phyloP scores from a whole-genome alignment of 371 early-diverging fungal genomes.

The Gilbertella persicaria region DNA sequence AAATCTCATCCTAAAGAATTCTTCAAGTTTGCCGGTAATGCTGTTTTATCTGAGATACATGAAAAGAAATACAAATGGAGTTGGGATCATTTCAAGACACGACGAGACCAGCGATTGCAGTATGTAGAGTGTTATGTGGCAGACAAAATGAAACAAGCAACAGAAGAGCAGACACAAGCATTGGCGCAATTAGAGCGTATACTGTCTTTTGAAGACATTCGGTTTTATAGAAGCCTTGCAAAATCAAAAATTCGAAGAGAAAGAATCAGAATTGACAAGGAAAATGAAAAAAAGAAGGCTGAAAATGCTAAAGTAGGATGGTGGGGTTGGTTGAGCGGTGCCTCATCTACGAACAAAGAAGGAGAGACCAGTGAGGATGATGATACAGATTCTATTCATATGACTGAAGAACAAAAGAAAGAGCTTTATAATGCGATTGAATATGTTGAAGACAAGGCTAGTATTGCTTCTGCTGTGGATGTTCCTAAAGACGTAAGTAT shows the following conservation, averaged over 20 bases:
- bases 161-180: slow-evolving; percentile 35
- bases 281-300: slow-evolving; percentile 37
- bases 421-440: slow-evolving; percentile 84
- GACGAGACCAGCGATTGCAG: slow-evolving; percentile 67
- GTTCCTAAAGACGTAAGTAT: slow-evolving; percentile 72
- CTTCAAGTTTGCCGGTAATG: slow-evolving; percentile 77
- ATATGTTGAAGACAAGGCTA: slow-evolving; percentile 69
- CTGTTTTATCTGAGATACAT: slow-evolving; percentile 74
- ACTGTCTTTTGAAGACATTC: slow-evolving; percentile 77
- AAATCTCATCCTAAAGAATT: slow-evolving; percentile 72
- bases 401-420: slow-evolving; percentile 64
- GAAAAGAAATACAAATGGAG: slow-evolving; percentile 72
- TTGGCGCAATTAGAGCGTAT: slow-evolving; percentile 65
- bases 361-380: slow-evolving; percentile 4
- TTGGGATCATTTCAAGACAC: slow-evolving; percentile 72
- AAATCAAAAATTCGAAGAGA: slow-evolving; percentile 62
- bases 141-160: slow-evolving; percentile 43
- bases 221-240: slow-evolving; percentile 74
- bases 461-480: slow-evolving; percentile 55
- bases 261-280: slow-evolving; percentile 43
- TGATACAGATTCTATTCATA: slow-evolving; percentile 20
- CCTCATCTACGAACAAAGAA: neutral
- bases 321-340: slow-evolving; percentile 37
- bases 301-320: slow-evolving; percentile 47
- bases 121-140: slow-evolving; percentile 72